Evolutionary conservation across 768 basidiomycete genomes (phyloP).

Genomic region (Sistotremastrum niveocremeum): DNA sequence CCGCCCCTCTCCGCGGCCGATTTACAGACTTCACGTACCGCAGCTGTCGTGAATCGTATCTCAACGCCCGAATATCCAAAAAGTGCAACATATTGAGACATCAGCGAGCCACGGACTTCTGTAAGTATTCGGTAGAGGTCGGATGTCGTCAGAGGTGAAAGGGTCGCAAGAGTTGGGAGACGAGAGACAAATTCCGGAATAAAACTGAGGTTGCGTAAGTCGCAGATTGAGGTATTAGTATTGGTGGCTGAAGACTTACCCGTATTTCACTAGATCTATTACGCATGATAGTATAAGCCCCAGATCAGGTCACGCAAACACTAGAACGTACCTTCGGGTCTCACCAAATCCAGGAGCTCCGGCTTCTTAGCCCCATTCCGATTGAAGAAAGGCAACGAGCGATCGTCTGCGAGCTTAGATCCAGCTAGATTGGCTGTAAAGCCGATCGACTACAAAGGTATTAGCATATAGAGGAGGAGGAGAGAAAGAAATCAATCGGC

Average conservation of each 20-base stretch:
- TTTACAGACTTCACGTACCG: constrained; percentile 68
- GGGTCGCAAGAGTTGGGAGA: constrained; percentile 80
- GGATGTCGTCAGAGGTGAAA: constrained; percentile 61
- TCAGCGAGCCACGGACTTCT: constrained; percentile 81
- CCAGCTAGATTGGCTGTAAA: constrained; percentile 46
- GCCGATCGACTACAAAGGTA: constrained; percentile 64
- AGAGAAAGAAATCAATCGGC: constrained; percentile 15
- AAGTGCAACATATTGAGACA: constrained; percentile 79
- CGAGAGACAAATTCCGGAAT: constrained; percentile 95
- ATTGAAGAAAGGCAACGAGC: constrained; percentile 59
- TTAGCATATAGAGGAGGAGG: neutral
- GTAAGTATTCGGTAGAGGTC: constrained; percentile 86
- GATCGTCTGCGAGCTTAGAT: constrained; percentile 19
- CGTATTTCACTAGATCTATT: constrained; percentile 73
- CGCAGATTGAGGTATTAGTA: neutral
- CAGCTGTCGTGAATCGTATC: constrained; percentile 71
- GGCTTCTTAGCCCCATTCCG: constrained; percentile 44
- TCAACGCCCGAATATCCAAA: constrained; percentile 79
- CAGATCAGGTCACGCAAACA: neutral
- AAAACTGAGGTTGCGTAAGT: constrained; percentile 33
- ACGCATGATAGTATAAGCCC: constrained; percentile 9
- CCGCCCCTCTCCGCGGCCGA: constrained; percentile 73
- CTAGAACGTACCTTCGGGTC: constrained; percentile 42
- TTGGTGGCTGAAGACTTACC: constrained; percentile 25
- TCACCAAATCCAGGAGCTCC: constrained; percentile 53